phyloP scores from a whole-genome alignment of 2,329 filamentous ascomycete species.

The Teratosphaeria viscida region DNA sequence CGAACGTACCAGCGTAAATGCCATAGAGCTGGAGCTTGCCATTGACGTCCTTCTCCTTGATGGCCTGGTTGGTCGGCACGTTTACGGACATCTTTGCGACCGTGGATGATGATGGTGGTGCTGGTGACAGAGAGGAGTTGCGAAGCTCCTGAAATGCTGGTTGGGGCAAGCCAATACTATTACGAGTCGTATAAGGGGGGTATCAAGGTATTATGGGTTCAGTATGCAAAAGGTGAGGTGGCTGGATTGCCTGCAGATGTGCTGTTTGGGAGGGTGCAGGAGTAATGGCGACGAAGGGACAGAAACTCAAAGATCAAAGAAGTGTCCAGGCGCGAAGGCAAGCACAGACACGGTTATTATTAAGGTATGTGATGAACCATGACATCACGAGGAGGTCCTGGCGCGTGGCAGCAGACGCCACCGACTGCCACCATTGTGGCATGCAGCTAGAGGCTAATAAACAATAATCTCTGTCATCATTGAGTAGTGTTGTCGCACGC shows the following conservation, averaged over 20 bases:
- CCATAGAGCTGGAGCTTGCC: slow-evolving; percentile 92
- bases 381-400: too few species aligned
- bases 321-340: too few species aligned
- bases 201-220: not conserved
- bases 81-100: slow-evolving; percentile 46
- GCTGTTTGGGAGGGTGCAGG: not conserved
- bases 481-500: too few species aligned
- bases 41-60: slow-evolving; percentile 79
- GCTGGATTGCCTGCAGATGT: not conserved
- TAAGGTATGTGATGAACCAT: too few species aligned
- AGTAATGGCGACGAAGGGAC: not conserved
- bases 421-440: too few species aligned
- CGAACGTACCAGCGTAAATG: slow-evolving; percentile 56
- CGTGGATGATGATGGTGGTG: not conserved
- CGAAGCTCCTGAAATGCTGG: not conserved
- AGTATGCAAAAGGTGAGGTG: not conserved
- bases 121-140: not conserved
- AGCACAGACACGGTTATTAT: too few species aligned
- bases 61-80: slow-evolving; percentile 59
- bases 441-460: too few species aligned
- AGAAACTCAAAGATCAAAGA: too few species aligned
- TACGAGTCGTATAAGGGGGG: not conserved
- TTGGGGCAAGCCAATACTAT: not conserved
- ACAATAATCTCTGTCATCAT: too few species aligned
- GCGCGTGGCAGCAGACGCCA: too few species aligned